Evolutionary conservation across 2,329 filamentous ascomycete genomes (phyloP).

Genomic region (Stylonectria norvegica): DNA sequence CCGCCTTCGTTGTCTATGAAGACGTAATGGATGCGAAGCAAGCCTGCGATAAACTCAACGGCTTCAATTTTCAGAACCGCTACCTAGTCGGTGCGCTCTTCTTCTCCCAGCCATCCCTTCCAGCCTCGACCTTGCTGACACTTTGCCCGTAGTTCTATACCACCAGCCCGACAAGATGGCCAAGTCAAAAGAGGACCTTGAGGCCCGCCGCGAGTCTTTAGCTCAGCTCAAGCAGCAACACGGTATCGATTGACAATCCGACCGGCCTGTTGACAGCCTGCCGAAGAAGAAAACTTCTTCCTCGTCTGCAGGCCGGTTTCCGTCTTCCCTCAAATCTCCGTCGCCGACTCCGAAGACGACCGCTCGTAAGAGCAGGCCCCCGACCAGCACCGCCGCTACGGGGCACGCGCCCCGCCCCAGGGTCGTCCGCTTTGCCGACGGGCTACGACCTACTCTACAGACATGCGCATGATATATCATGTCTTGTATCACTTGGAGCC

Average conservation of each 20-base stretch:
- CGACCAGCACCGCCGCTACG: slow-evolving; percentile 32
- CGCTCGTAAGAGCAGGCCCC: slow-evolving; percentile 41
- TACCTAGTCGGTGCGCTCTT: slow-evolving; percentile 88
- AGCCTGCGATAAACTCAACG: slow-evolving; percentile 98
- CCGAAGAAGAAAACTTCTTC: slow-evolving; percentile 41
- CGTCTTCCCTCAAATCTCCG: slow-evolving; percentile 41
- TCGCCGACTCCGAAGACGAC: slow-evolving; percentile 43
- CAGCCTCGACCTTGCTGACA: slow-evolving; percentile 3
- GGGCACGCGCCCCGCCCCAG: slow-evolving; percentile 37
- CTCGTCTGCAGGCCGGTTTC: slow-evolving; percentile 61
- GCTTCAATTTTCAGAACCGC: slow-evolving; percentile 99
- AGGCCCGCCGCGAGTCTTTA: slow-evolving; percentile 92
- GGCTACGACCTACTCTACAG: slow-evolving; percentile 35
- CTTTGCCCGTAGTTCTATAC: slow-evolving; percentile 50
- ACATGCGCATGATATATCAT: slow-evolving; percentile 36
- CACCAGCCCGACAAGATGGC: slow-evolving; percentile 65
- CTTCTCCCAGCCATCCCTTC: slow-evolving; percentile 1
- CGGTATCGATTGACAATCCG: slow-evolving; percentile 93
- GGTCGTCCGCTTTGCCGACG: slow-evolving; percentile 42
- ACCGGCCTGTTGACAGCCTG: slow-evolving; percentile 60
- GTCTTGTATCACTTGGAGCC: slow-evolving; percentile 17
- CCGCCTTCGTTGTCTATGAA: slow-evolving; percentile 98
- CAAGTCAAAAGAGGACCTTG: slow-evolving; percentile 89
- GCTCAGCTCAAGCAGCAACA: slow-evolving; percentile 97
- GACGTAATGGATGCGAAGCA: slow-evolving; percentile 98